These are phyloP conservation scores for Hypholoma fasciculare DNA, from an alignment of 768 basidiomycete species.

Conservation along the genomic window DNA sequence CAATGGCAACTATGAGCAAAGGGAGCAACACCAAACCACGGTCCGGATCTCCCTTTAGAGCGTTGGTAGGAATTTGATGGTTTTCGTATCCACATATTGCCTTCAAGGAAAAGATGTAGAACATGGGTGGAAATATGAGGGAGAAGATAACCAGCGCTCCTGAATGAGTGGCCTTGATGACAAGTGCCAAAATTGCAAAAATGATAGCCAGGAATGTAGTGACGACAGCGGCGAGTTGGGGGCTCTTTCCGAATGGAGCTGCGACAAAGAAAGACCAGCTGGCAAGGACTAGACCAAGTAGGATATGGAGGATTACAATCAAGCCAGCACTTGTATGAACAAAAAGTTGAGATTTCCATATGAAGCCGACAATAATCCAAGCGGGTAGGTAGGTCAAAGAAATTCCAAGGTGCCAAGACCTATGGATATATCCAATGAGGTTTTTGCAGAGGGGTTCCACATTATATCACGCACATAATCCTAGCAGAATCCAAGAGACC, in stretches of 20 bases:
- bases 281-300: conserved; percentile 66
- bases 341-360: conserved; percentile 73
- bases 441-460: background rate
- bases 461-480: conserved; percentile 9
- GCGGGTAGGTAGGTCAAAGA: conserved; percentile 72
- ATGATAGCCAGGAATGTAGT: conserved; percentile 67
- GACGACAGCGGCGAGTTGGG: conserved; percentile 67
- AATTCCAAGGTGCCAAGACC: conserved; percentile 69
- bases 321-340: conserved; percentile 56
- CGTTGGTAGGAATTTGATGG: conserved; percentile 51
- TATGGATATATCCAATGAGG: conserved; percentile 29
- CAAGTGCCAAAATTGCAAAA: conserved; percentile 65
- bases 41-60: conserved; percentile 62
- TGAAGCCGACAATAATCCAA: conserved; percentile 66
- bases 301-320: conserved; percentile 62
- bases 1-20: conserved; percentile 63
- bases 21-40: conserved; percentile 52
- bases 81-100: conserved; percentile 71
- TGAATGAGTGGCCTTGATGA: conserved; percentile 42
- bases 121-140: conserved; percentile 73
- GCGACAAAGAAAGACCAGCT: conserved; percentile 75
- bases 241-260: conserved; percentile 70
- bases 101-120: conserved; percentile 71
- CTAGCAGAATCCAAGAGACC: conserved; percentile 72
- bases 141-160: conserved; percentile 61